Percentiles rank a stretch among this genome's conserved stretches.
phyloP scores from a whole-genome alignment of 2,329 filamentous ascomycete genomes.

The Ophiostoma pallidulum region DNA sequence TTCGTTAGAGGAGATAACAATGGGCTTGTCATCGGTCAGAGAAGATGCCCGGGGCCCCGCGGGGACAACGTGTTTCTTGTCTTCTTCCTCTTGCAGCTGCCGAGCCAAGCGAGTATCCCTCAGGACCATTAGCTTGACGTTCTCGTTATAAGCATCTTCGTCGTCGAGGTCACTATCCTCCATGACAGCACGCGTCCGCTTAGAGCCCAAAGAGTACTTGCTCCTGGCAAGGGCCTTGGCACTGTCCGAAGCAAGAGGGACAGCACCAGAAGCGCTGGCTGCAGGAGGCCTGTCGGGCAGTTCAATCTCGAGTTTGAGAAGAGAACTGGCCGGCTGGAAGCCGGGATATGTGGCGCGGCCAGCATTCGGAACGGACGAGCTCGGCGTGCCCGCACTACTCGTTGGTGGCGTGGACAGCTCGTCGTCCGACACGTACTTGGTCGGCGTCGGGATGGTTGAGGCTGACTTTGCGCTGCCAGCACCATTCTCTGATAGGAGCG shows the following conservation, averaged over 20 bases:
- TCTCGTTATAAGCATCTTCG: slow-evolving; percentile 28
- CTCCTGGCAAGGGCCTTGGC: slow-evolving; percentile 38
- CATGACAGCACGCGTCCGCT: slow-evolving; percentile 35
- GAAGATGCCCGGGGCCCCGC: no score
- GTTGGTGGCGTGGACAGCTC: slow-evolving; percentile 36
- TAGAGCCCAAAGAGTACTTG: slow-evolving; percentile 36
- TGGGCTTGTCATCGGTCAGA: background rate
- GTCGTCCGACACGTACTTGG: slow-evolving; percentile 26
- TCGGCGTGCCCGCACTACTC: slow-evolving; percentile 32
- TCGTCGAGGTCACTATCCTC: slow-evolving; percentile 27
- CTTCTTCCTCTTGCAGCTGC: no score
- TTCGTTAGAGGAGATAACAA: background rate
- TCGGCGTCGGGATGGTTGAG: slow-evolving; percentile 29
- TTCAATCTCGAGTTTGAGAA: slow-evolving; percentile 27
- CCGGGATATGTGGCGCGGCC: slow-evolving; percentile 13
- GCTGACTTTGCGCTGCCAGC: slow-evolving; percentile 22
- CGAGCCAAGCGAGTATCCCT: background rate
- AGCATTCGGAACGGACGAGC: slow-evolving; percentile 19
- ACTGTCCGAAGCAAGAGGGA: slow-evolving; percentile 34
- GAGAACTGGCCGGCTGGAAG: slow-evolving; percentile 15
- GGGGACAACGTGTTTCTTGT: no score
- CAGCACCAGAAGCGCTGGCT: background rate
- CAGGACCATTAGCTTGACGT: slow-evolving; percentile 12
- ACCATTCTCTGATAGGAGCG: slow-evolving; percentile 13
- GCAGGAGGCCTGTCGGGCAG: slow-evolving; percentile 21